These are phyloP conservation scores for Tricholoma bakamatsutake DNA, from an alignment of 768 basidiomycete species.

Conservation along the genomic window DNA sequence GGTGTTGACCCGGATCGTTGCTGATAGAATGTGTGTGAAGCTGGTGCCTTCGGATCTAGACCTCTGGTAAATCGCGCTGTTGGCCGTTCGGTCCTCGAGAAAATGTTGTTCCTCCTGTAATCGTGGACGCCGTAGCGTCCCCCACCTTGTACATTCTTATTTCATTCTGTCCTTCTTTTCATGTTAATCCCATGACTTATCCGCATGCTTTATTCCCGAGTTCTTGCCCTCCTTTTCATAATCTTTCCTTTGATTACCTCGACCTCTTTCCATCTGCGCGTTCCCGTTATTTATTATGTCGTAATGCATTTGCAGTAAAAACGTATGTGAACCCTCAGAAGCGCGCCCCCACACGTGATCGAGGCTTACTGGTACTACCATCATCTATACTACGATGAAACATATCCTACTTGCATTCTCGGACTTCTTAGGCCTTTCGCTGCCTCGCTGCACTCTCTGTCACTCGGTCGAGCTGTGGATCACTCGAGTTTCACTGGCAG, in stretches of 20 bases:
- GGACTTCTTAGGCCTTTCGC: conserved; percentile 10
- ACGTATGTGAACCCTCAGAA: too few species aligned
- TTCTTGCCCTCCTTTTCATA: conserved; percentile 23
- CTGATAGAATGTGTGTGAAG: conserved; percentile 2
- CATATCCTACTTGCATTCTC: conserved; percentile 11
- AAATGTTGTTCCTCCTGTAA: neutral
- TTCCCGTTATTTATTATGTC: too few species aligned
- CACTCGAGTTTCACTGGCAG: conserved; percentile 16
- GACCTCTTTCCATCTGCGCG: too few species aligned
- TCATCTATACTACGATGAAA: neutral
- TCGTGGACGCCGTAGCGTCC: neutral
- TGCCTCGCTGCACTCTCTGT: conserved; percentile 7
- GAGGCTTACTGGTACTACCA: too few species aligned
- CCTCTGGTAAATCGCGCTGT: conserved; percentile 1
- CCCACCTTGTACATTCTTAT: neutral
- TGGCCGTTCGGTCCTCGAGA: neutral
- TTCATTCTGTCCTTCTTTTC: neutral
- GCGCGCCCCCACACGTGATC: too few species aligned
- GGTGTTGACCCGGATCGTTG: neutral
- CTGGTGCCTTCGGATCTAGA: neutral
- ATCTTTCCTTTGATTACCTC: neutral
- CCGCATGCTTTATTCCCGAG: conserved; percentile 2
- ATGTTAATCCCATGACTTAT: neutral
- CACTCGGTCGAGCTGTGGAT: conserved; percentile 19
- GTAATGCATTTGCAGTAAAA: too few species aligned